Base-by-base conservation (phyloP, 768 basidiomycete species). In the Trichaptum fuscoviolaceum region DNA sequence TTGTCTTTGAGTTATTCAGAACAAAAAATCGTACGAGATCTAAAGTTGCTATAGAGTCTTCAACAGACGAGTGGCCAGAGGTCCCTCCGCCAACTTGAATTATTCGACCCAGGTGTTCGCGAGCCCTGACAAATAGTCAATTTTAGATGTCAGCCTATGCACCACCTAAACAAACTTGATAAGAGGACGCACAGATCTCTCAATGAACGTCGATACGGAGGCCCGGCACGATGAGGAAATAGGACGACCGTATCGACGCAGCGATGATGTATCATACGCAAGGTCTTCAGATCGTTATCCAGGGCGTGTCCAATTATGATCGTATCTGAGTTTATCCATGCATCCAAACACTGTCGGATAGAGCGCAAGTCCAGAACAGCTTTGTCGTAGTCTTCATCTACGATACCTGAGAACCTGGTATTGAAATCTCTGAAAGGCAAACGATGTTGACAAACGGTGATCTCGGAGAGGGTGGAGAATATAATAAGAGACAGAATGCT, bases 231-330 rank as follows among this genome's bases (percentile, higher is more conserved):
- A 75, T 99, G 97, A 9, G 93, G 95, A 72, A 96, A 96, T 17
- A 99, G 79, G 18, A 91, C 78, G 0, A 87, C 90, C 0, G 97
- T 99, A 72, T 99, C 97, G 34, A 99, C 83, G 67, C 94, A 89
- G 68, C 81, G 85, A 67, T 85, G 83, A 75, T 99, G 97, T 0
- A 99, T 78, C 71, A 99, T 87, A 18, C 97, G 84, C 69, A 99
- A 78, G 8, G 96, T 90, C 74, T 90, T 92, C 69, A 99, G 78
- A 74, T 99, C 97, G 75, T 99, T 99, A 69, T 99, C 96, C 23
- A 99, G 82, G 0, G 89, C 92, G 76, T 92, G 91, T 1, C 96
- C 96, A 65, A 98, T 88, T 36, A 99, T 79, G 69, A 98, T 89
- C 0, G 96, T 98, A 9, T 91, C 80, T 17, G 87, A 78, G 64